Evolutionary conservation across 768 basidiomycete species (phyloP).

Genomic region (Termitomyces sp.): DNA sequence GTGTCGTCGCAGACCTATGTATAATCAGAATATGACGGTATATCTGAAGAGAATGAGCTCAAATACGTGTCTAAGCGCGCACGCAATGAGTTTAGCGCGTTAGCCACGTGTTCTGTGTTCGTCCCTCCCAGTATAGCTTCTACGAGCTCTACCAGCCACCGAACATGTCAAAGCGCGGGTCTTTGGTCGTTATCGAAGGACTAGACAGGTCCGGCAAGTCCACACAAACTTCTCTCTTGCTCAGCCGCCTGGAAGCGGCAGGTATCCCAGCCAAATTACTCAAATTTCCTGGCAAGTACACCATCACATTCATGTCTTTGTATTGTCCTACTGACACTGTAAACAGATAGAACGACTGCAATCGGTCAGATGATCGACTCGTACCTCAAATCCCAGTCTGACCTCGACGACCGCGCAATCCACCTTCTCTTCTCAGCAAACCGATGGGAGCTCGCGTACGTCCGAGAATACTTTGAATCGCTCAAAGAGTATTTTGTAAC

Average conservation of each 20-base stretch:
- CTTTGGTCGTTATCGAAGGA: conserved; percentile 93
- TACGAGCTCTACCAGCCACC: too few relatives aligned
- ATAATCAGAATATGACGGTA: not conserved
- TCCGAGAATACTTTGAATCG: not conserved
- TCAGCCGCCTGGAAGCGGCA: conserved; percentile 45
- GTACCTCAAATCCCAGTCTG: conserved; percentile 79
- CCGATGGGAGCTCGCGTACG: conserved; percentile 90
- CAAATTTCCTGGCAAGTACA: conserved; percentile 84
- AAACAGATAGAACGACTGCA: conserved; percentile 80
- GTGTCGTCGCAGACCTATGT: not conserved
- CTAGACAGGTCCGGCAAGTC: conserved; percentile 96
- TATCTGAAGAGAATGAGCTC: not conserved
- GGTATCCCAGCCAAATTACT: conserved; percentile 51
- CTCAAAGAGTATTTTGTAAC: not conserved
- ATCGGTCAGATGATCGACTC: conserved; percentile 93
- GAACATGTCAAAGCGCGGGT: conserved; percentile 45
- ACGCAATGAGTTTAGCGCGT: not conserved
- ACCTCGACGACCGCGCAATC: conserved; percentile 88
- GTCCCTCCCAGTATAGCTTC: not conserved
- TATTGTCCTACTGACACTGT: not conserved
- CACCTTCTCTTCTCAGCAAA: conserved; percentile 97
- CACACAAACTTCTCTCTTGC: conserved; percentile 73
- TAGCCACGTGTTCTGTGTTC: not conserved
- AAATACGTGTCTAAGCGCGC: not conserved
- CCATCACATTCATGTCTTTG: not conserved